These are phyloP conservation scores for Arachis monticola DNA, from an alignment of 331 rosid genomes.

Conservation along the genomic window DNA sequence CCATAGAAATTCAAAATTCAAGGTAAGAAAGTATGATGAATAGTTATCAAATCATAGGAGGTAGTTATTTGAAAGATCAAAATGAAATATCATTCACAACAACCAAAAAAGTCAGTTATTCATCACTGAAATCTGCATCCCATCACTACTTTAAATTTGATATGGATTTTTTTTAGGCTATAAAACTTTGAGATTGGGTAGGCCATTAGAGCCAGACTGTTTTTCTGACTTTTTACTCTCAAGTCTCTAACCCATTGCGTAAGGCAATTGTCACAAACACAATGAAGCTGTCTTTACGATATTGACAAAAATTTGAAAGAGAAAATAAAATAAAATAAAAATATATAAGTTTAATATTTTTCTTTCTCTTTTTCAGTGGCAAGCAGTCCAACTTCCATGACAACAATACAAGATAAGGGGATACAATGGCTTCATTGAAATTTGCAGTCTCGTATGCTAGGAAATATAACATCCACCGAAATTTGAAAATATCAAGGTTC, in stretches of 20 bases:
- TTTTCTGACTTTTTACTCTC: not conserved
- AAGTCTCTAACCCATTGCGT: slow-evolving; percentile 6
- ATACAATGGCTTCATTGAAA: not conserved
- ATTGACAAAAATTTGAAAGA: too few relatives aligned
- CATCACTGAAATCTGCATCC: not conserved
- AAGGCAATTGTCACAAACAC: slow-evolving; percentile 21
- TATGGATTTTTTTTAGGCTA: not conserved
- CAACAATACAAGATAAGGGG: not conserved
- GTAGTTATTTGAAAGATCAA: not conserved
- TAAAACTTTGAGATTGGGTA: not conserved
- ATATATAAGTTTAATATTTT: not conserved
- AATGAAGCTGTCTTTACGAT: not conserved
- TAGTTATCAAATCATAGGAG: too few relatives aligned
- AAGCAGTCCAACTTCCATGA: slow-evolving; percentile 14
- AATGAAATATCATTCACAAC: not conserved
- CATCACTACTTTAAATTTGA: not conserved
- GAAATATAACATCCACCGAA: not conserved
- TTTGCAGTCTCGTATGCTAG: not conserved
- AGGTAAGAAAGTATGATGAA: too few relatives aligned
- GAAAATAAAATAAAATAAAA: too few relatives aligned
- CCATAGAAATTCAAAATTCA: too few relatives aligned
- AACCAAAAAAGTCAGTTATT: not conserved
- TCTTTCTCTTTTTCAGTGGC: not conserved
- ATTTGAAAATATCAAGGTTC: not conserved
- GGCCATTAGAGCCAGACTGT: not conserved